Percentiles rank a stretch among this genome's conserved stretches.
Conservation (phyloP, 2,329 filamentous ascomycete species). For the Nemania sp. region DNA sequence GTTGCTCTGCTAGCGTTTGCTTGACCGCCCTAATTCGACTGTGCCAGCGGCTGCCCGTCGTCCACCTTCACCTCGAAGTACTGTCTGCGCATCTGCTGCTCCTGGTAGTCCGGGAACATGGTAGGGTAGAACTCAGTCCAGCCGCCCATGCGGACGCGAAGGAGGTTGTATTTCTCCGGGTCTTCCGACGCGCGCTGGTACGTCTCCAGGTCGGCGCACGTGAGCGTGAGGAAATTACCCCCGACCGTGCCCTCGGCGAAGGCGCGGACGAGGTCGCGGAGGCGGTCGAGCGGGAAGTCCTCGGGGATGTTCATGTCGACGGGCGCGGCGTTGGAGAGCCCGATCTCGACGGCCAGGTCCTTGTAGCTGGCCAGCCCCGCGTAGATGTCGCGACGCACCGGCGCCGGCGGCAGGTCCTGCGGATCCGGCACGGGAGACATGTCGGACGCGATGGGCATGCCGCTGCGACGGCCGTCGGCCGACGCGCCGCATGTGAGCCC, state of each 20-base stretch:
- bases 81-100: conserved; percentile 31
- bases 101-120: conserved; percentile 33
- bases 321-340: conserved; percentile 31
- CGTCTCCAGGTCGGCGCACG: conserved; percentile 30
- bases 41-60: too few relatives aligned
- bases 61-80: conserved; percentile 20
- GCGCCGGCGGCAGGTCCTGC: conserved; percentile 27
- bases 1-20: too few relatives aligned
- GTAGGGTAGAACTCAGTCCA: conserved; percentile 34
- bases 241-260: conserved; percentile 29
- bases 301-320: conserved; percentile 36
- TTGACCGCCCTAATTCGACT: too few relatives aligned
- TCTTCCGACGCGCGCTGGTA: conserved; percentile 28
- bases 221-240: conserved; percentile 30
- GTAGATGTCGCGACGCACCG: conserved; percentile 29
- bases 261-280: conserved; percentile 21
- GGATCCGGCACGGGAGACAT: conserved; percentile 28
- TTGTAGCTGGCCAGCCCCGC: conserved; percentile 21
- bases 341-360: conserved; percentile 18
- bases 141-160: conserved; percentile 33
- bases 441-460: conserved; percentile 30
- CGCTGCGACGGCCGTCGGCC: conserved; percentile 31
- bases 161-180: conserved; percentile 30
- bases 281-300: conserved; percentile 26
- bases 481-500: conserved; percentile 30